Conservation (phyloP, 305 asterid species). For the Andrographis paniculata region DNA sequence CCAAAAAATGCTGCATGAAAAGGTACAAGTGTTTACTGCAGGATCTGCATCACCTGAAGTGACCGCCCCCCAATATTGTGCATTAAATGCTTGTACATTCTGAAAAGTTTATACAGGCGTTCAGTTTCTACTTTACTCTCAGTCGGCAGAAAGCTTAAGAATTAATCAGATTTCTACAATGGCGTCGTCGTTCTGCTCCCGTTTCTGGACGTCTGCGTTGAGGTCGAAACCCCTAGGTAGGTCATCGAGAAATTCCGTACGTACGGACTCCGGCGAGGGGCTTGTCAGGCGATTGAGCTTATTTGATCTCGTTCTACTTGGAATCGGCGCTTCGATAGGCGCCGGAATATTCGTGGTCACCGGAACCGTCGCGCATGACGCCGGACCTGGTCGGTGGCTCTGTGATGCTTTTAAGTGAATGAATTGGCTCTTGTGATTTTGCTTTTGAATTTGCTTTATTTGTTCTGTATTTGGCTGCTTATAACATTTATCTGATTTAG, state of each 20-base stretch:
- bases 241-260: slow-evolving; percentile 29
- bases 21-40: slow-evolving; percentile 3
- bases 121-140: not conserved
- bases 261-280: slow-evolving; percentile 36
- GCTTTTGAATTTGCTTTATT: not conserved
- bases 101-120: not conserved
- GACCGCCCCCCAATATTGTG: slow-evolving; percentile 7
- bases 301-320: slow-evolving; percentile 72
- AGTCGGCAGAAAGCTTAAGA: slow-evolving; percentile 14
- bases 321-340: slow-evolving; percentile 95
- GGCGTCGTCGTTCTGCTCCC: slow-evolving; percentile 38
- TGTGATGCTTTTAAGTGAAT: slow-evolving; percentile 1
- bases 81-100: slow-evolving; percentile 13
- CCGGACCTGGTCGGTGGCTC: slow-evolving; percentile 77
- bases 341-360: slow-evolving; percentile 96
- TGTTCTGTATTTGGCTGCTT: not conserved
- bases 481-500: no score
- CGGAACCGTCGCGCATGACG: slow-evolving; percentile 91
- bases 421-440: not conserved
- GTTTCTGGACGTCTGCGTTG: slow-evolving; percentile 67
- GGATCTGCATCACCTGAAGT: slow-evolving; percentile 2
- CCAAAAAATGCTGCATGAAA: no score
- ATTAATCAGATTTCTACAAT: slow-evolving; percentile 13
- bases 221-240: slow-evolving; percentile 54
- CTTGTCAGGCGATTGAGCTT: slow-evolving; percentile 74